phyloP scores from a whole-genome alignment of 169 alveolate genomes.

The Cryptosporidium felis region DNA sequence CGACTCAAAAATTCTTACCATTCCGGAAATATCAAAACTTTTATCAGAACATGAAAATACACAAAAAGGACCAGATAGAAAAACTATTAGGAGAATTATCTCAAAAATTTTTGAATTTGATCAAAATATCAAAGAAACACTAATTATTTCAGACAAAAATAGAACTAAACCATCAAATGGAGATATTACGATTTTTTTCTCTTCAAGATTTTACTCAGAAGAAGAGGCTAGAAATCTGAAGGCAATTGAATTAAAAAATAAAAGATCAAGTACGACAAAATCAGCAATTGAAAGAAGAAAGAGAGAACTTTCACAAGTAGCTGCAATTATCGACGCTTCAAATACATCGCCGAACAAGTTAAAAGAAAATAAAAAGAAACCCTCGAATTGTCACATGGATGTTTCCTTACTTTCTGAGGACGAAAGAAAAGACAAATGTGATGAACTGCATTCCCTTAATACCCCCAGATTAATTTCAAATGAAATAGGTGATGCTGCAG shows the following conservation, averaged over 20 bases:
- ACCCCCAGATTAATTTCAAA: background rate
- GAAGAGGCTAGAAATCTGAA: constrained; percentile 36
- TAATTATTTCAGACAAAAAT: constrained; percentile 1
- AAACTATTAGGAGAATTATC: constrained; percentile 41
- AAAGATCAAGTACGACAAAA: constrained; percentile 46
- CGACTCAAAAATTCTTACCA: constrained; percentile 30
- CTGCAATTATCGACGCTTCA: constrained; percentile 62
- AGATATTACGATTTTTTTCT: constrained; percentile 32
- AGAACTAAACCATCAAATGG: background rate
- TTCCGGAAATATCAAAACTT: constrained; percentile 55
- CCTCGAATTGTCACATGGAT: background rate
- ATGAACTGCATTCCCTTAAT: background rate
- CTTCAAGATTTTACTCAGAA: constrained; percentile 9
- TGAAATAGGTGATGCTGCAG: constrained; percentile 15
- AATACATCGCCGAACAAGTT: background rate
- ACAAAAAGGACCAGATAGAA: constrained; percentile 66
- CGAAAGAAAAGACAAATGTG: background rate
- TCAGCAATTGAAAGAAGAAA: constrained; percentile 63
- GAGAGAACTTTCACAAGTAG: constrained; percentile 60
- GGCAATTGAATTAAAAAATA: constrained; percentile 47
- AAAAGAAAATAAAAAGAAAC: background rate
- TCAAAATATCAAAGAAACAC: constrained; percentile 13
- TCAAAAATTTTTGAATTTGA: constrained; percentile 31
- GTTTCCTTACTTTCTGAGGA: background rate
- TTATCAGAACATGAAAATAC: constrained; percentile 41